Percentiles rank a stretch among this genome's conserved stretches.
phyloP scores from a whole-genome alignment of 768 basidiomycete species.

The Gyrodon lividus region DNA sequence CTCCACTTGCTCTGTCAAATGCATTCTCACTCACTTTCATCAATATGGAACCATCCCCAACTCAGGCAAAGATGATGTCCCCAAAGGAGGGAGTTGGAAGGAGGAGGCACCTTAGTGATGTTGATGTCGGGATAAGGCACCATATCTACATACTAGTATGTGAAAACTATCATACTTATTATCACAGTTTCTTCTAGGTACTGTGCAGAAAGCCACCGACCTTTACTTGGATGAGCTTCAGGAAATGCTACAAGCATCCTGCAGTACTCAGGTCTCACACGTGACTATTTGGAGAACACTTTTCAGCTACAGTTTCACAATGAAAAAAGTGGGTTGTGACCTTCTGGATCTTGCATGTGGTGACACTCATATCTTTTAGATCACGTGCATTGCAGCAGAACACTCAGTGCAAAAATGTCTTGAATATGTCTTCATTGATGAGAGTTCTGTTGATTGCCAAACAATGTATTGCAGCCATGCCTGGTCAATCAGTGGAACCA shows the following conservation, averaged over 20 bases:
- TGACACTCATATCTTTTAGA: not conserved
- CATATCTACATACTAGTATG: too few relatives aligned
- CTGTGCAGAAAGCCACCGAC: not conserved
- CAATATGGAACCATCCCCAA: too few relatives aligned
- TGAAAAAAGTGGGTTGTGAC: slow-evolving; percentile 6
- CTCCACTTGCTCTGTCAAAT: too few relatives aligned
- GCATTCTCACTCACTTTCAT: too few relatives aligned
- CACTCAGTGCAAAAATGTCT: not conserved
- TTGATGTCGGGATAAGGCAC: too few relatives aligned
- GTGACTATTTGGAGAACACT: not conserved
- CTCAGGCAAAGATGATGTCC: too few relatives aligned
- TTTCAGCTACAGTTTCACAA: not conserved
- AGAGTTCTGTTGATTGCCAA: slow-evolving; percentile 20
- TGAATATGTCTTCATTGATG: slow-evolving; percentile 26
- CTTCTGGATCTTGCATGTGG: not conserved
- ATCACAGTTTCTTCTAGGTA: not conserved
- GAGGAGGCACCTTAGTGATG: too few relatives aligned
- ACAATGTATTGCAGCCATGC: slow-evolving; percentile 19
- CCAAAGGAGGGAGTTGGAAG: too few relatives aligned
- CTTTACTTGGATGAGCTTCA: slow-evolving; percentile 3
- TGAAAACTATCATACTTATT: too few relatives aligned
- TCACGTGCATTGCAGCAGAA: not conserved
- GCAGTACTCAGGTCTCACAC: not conserved
- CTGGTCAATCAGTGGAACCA: slow-evolving; percentile 21
- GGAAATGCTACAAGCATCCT: not conserved